Evolutionary conservation across 306 rosid species (phyloP).

Genomic region (Lathyrus aphaca): DNA sequence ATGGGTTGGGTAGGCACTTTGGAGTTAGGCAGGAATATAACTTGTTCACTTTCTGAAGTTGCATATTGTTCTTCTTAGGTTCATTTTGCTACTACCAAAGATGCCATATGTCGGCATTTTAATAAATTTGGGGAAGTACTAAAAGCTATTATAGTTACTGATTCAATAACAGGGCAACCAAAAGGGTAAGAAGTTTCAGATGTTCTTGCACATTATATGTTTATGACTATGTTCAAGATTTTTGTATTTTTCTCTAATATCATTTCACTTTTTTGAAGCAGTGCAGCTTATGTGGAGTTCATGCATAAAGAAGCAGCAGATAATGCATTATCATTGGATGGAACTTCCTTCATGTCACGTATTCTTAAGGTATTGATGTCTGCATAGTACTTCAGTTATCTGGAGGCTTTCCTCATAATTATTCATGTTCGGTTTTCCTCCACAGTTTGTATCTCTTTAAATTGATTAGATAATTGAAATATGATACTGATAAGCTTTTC

Average conservation of each 20-base stretch:
- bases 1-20: constrained; percentile 16
- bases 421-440: not conserved
- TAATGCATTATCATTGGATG: constrained; percentile 83
- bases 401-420: not conserved
- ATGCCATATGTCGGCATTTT: constrained; percentile 83
- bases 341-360: constrained; percentile 92
- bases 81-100: constrained; percentile 94
- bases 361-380: constrained; percentile 75
- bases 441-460: not conserved
- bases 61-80: constrained; percentile 53
- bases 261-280: constrained; percentile 50
- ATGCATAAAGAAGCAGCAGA: constrained; percentile 88
- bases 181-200: constrained; percentile 65
- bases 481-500: constrained; percentile 1
- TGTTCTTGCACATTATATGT: constrained; percentile 26
- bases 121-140: constrained; percentile 84
- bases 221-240: not conserved
- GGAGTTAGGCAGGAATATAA: not conserved
- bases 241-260: constrained; percentile 13
- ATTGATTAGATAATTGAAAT: constrained; percentile 11
- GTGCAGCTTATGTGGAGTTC: constrained; percentile 95
- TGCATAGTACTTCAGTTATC: constrained; percentile 9
- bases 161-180: constrained; percentile 82
- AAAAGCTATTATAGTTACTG: constrained; percentile 72
- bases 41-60: constrained; percentile 36